Evolutionary conservation across 2,329 filamentous ascomycete genomes (phyloP).

Genomic region (Nemania bipapillata): DNA sequence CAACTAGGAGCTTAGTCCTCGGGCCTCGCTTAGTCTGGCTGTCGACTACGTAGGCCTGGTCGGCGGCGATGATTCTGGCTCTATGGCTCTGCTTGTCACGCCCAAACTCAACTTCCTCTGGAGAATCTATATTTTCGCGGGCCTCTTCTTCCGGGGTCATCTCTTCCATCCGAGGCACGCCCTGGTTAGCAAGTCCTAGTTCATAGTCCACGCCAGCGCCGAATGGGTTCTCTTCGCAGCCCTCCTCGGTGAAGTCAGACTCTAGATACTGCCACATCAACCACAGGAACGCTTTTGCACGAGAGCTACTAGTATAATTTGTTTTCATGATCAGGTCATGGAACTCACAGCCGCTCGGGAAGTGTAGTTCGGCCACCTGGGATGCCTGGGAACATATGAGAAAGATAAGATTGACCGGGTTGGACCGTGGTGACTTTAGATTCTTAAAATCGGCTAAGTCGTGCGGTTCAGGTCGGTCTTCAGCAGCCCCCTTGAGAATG

Average conservation of each 20-base stretch:
- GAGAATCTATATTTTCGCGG: conserved; percentile 78
- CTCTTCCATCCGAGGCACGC: conserved; percentile 73
- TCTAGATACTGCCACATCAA: conserved; percentile 99
- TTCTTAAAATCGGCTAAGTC: conserved; percentile 84
- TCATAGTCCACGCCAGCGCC: conserved; percentile 76
- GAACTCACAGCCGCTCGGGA: conserved; percentile 85
- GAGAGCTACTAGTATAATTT: conserved; percentile 80
- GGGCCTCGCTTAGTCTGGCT: conserved; percentile 68
- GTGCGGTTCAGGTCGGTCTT: conserved; percentile 85
- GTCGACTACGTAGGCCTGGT: conserved; percentile 74
- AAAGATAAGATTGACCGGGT: conserved; percentile 97
- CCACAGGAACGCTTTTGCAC: conserved; percentile 92
- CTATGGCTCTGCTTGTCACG: conserved; percentile 74
- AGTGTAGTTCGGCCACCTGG: conserved; percentile 93
- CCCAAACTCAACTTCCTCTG: conserved; percentile 56
- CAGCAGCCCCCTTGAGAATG: conserved; percentile 94
- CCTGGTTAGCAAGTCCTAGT: conserved; percentile 72
- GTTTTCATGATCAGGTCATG: conserved; percentile 96
- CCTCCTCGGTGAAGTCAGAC: conserved; percentile 90
- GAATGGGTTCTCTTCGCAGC: conserved; percentile 90
- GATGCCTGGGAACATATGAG: conserved; percentile 89
- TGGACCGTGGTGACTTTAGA: conserved; percentile 76
- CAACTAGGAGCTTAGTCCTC: conserved; percentile 54
- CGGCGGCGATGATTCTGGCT: conserved; percentile 78
- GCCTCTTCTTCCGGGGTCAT: conserved; percentile 73